Base-by-base conservation (phyloP, 176 grass and related monocot species). In the Thalia dealbata region DNA sequence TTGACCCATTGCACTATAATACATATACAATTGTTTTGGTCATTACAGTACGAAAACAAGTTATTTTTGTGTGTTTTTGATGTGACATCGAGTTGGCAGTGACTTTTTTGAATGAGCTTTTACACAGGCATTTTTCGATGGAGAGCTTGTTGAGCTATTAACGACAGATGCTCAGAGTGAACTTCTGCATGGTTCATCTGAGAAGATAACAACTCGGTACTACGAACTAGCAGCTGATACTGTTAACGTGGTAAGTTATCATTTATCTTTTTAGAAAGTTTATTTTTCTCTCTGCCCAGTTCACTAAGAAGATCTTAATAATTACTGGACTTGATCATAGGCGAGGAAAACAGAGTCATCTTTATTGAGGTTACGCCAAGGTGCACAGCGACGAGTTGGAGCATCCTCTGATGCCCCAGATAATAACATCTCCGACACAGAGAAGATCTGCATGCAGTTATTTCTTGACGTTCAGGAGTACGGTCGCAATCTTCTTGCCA, bases 391-490 rank as follows among this genome's bases (percentile, higher is more conserved):
- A 64, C 85, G 90, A 81, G 83, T 99, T 72, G 95, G 95, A 27
- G 90, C 90, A 78, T 93, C 71, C 76, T 86, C 90, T 27, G 90
- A 99, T 81, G 63, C 90, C 51, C 84, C 78, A 19, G 90, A 99
- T 77, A 99, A 83, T 48, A 76, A 83, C 80, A 93, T 99, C 45
- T 99, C 90, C 79, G 95, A 99, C 26, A 93, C 95, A 44, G 90
- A 99, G 48, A 99, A 99, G 95, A 99, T 99, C 43, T 99, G 95
- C 74, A 93, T 88, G 95, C 95, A 99, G 77, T 81, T 99, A 78
- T 99, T 93, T 88, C 95, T 99, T 84, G 95, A 99, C 30, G 91
- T 93, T 83, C 90, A 99, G 95, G 95, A 99, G 80, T 99, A 99
- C 24, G 90, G 87, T 46, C 87, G 87, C 10, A 88, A 99, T 75